Percentiles rank a stretch among this genome's conserved stretches.
Conservation (phyloP, 164 flowering plant species). For the Magnolia sinica region DNA sequence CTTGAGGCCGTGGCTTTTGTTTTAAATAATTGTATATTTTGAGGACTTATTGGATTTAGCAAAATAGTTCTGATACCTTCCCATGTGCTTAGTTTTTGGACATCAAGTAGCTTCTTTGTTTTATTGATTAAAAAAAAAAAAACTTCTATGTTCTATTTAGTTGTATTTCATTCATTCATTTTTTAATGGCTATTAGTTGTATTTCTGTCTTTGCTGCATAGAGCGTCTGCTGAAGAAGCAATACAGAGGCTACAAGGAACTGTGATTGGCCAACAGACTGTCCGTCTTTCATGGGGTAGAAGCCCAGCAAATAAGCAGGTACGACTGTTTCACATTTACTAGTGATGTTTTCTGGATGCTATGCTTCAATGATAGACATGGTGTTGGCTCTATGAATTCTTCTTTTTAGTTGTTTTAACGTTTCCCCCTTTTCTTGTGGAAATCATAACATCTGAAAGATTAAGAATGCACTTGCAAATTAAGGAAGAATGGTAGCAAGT, state of each 20-base stretch:
- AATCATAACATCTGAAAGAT: too few species aligned
- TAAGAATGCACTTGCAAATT: too few species aligned
- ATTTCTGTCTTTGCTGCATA: slow-evolving; percentile 9
- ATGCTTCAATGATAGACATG: too few species aligned
- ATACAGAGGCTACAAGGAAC: slow-evolving; percentile 85
- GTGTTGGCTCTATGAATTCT: too few species aligned
- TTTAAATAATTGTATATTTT: too few species aligned
- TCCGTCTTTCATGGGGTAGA: slow-evolving; percentile 92
- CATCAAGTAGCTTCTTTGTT: background rate
- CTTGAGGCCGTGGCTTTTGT: too few species aligned
- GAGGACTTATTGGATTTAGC: too few species aligned
- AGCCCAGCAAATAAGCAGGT: slow-evolving; percentile 70
- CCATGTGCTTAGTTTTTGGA: background rate
- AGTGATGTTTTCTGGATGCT: background rate
- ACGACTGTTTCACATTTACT: background rate
- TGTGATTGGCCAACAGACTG: slow-evolving; percentile 81
- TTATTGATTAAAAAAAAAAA: too few species aligned
- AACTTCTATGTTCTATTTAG: background rate
- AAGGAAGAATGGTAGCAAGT: too few species aligned
- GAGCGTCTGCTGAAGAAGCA: slow-evolving; percentile 95
- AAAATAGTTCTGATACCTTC: background rate
- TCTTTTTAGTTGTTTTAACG: too few species aligned
- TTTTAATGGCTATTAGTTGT: background rate
- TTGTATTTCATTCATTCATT: background rate
- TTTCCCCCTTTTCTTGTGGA: too few species aligned